These are phyloP conservation scores for Jacaranda mimosifolia DNA, from an alignment of 257 asterid species.

Conservation along the genomic window DNA sequence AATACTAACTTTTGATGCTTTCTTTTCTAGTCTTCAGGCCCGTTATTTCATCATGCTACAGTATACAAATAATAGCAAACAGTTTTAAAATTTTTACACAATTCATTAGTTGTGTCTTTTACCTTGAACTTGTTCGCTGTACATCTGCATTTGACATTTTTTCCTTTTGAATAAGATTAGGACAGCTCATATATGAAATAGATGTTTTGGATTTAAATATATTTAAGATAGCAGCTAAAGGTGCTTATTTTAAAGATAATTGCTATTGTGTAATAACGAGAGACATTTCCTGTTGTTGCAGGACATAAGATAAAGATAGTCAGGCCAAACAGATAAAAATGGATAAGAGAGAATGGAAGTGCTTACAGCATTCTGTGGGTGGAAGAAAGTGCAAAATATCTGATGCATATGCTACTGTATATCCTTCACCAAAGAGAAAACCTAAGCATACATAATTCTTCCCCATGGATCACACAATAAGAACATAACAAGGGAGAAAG, in stretches of 20 bases:
- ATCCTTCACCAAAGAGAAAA: constrained; percentile 84
- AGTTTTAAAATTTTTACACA: constrained; percentile 17
- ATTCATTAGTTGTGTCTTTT: constrained; percentile 6
- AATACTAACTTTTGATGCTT: too few relatives aligned
- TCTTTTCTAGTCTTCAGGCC: constrained; percentile 19
- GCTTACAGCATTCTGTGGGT: constrained; percentile 78
- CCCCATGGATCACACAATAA: constrained; percentile 97
- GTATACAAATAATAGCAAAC: constrained; percentile 8
- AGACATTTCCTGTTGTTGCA: constrained; percentile 1
- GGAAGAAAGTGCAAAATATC: constrained; percentile 90
- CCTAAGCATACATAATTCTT: constrained; percentile 90
- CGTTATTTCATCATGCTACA: constrained; percentile 11
- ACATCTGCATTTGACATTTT: neutral
- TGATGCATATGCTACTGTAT: constrained; percentile 74
- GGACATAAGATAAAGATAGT: constrained; percentile 18
- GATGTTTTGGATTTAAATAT: neutral
- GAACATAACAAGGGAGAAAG: constrained; percentile 29
- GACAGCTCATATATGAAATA: constrained; percentile 12
- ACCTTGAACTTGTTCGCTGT: constrained; percentile 21
- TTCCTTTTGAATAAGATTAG: neutral
- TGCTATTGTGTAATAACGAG: neutral
- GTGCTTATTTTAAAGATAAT: neutral
- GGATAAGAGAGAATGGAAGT: constrained; percentile 31
- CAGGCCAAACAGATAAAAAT: constrained; percentile 15
- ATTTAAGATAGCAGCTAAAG: constrained; percentile 12